Base-by-base conservation (phyloP, 371 early-diverging fungal species). In the Rhizomucor miehei region DNA sequence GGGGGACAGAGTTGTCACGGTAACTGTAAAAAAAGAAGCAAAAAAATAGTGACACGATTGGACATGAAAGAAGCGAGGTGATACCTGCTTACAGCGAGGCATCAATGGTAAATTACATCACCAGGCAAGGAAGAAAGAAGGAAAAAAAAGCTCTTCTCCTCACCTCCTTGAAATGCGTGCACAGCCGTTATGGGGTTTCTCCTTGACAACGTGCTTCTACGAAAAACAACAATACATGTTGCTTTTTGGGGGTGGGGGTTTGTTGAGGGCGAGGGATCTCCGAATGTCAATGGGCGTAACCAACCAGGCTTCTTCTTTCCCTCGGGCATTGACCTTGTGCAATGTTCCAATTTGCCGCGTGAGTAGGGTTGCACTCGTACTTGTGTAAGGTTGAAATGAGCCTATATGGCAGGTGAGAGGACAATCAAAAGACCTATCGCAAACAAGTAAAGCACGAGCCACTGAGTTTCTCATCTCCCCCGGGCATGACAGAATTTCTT, bases 401-500 rank as follows among this genome's bases (percentile, higher is more conserved):
- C 41, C 14, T 16, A 41, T 41, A 16, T 16, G 41, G 41, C 14
- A 41, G 41, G 41, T 41, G 14, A 3, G 41, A 41, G 16, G 41
- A 41, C 29, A 29, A 29, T 29, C 16, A 41, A 14, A 41, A 41
- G 19, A 41, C 41, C 41, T 41, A 41, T 41, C 41, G 41, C 16
- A 41, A 41, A 41, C 6, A 41, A 19, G 41, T 29, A 29, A 29
- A 29, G 41, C 41, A 41, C 41, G 41, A 41, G 41, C 41, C 41
- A 41, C 29, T 29, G 29, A 29, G 29, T 29, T 29, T 29, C 19
- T 41, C 19, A 11, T 41, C 11, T 41, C 41, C 41, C 14, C 19
- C 16, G 19, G 41, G 41, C 41, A 16, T 3, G 14, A 19, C 19
- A 19, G 19, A 41, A 41, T 41, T 12, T 41, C 41, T 14, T 41